Conservation (phyloP, 331 rosid species). For the Spiraea crenata region DNA sequence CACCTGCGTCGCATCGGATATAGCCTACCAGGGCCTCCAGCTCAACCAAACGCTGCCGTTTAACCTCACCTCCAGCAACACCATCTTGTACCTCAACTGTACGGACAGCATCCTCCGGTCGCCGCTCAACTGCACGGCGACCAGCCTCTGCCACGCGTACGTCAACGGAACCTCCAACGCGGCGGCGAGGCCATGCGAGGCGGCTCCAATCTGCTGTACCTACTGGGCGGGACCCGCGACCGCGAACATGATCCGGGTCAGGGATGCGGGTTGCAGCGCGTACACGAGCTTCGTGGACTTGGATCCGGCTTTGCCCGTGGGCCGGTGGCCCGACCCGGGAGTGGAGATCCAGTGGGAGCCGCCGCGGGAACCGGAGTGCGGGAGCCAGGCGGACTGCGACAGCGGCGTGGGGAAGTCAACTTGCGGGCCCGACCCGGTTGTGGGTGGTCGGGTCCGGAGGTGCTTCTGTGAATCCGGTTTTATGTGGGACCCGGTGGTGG, state of each 20-base stretch:
- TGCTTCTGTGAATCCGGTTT: conserved; percentile 56
- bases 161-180: conserved; percentile 44
- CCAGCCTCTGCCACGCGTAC: conserved; percentile 53
- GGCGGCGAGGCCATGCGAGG: conserved; percentile 29
- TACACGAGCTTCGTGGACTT: conserved; percentile 74
- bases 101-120: conserved; percentile 46
- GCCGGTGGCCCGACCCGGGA: conserved; percentile 66
- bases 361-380: conserved; percentile 61
- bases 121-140: conserved; percentile 63
- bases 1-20: conserved; percentile 64
- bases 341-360: conserved; percentile 72
- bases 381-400: conserved; percentile 49
- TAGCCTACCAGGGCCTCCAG: conserved; percentile 48
- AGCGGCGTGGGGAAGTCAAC: conserved; percentile 42
- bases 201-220: conserved; percentile 54
- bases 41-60: conserved; percentile 62
- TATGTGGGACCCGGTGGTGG: conserved; percentile 59
- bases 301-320: conserved; percentile 32
- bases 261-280: conserved; percentile 65
- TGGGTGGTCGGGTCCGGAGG: conserved; percentile 31
- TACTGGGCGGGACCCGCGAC: conserved; percentile 70
- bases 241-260: conserved; percentile 60
- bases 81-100: conserved; percentile 77
- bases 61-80: conserved; percentile 79
- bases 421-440: conserved; percentile 42